phyloP scores from a whole-genome alignment of 305 asterid genomes.

The Petunia hybrid region DNA sequence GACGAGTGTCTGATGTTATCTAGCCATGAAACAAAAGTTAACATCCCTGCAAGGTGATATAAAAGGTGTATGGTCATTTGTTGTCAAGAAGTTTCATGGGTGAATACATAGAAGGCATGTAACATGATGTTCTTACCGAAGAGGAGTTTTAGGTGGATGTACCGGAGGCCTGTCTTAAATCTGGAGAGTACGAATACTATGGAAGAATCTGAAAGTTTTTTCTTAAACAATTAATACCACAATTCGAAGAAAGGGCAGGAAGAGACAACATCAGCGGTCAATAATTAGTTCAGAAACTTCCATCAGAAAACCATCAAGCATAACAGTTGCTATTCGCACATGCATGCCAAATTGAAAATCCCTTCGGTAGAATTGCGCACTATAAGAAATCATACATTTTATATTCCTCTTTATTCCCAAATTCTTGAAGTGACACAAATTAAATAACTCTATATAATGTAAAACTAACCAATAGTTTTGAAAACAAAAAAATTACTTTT shows the following conservation, averaged over 20 bases:
- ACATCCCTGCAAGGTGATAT: conserved; percentile 52
- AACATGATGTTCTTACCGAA: conserved; percentile 59
- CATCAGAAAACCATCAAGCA: neutral
- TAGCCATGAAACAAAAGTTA: conserved; percentile 60
- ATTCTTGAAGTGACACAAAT: too few species aligned
- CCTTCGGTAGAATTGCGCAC: neutral
- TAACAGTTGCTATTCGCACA: neutral
- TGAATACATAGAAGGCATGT: neutral
- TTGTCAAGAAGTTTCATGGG: neutral
- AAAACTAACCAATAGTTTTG: neutral
- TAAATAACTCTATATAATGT: neutral
- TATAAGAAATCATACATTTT: too few species aligned
- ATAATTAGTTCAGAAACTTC: neutral
- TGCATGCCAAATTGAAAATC: neutral
- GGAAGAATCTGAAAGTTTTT: conserved; percentile 48
- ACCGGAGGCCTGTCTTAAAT: conserved; percentile 59
- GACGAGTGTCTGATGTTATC: conserved; percentile 47
- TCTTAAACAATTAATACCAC: neutral
- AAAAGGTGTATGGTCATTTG: conserved; percentile 3
- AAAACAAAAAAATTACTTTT: neutral
- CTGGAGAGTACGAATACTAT: conserved; percentile 39
- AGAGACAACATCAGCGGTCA: conserved; percentile 9
- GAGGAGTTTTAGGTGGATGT: conserved; percentile 57
- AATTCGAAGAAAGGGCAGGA: neutral
- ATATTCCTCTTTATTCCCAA: too few species aligned